Evolutionary conservation across 1,284 basidiomycete genomes (phyloP).

Genomic region (Puccinia novopanici): DNA sequence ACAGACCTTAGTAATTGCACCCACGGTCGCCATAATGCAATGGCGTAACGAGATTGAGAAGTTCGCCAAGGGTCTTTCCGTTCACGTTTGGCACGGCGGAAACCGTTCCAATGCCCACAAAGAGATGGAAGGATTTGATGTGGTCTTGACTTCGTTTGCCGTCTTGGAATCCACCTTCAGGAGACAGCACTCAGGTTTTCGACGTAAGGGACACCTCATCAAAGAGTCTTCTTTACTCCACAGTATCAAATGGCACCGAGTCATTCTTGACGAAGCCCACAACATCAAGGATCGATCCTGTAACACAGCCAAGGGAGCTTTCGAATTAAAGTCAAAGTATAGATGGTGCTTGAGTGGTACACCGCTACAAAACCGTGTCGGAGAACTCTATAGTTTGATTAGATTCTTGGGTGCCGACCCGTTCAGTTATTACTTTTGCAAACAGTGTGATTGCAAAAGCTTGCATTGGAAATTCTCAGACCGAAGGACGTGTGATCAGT

Average conservation of each 20-base stretch:
- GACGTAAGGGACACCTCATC: constrained; percentile 77
- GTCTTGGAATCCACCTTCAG: constrained; percentile 90
- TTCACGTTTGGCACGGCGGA: constrained; percentile 88
- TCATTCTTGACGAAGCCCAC: constrained; percentile 87
- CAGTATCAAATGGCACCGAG: constrained; percentile 74
- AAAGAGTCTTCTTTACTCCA: constrained; percentile 89
- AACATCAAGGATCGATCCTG: constrained; percentile 85
- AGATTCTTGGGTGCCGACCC: constrained; percentile 49
- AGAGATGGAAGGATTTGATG: constrained; percentile 80
- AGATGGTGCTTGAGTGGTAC: constrained; percentile 98
- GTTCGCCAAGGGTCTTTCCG: constrained; percentile 62
- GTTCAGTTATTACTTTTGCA: constrained; percentile 50
- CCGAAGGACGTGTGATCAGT: constrained; percentile 80
- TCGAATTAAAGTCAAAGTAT: constrained; percentile 77
- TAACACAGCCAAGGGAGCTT: constrained; percentile 94
- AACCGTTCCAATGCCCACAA: constrained; percentile 64
- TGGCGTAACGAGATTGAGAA: constrained; percentile 91
- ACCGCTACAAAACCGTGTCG: constrained; percentile 75
- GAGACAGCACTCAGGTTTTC: constrained; percentile 89
- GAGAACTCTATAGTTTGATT: constrained; percentile 94
- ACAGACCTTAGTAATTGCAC: constrained; percentile 50
- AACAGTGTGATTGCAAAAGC: constrained; percentile 73
- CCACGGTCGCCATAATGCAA: constrained; percentile 94
- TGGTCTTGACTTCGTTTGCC: constrained; percentile 67
- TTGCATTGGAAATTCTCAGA: constrained; percentile 87